Evolutionary conservation across 225 moss, liverwort and hornwort species (phyloP).

Genomic region (Polytrichum formosum): DNA sequence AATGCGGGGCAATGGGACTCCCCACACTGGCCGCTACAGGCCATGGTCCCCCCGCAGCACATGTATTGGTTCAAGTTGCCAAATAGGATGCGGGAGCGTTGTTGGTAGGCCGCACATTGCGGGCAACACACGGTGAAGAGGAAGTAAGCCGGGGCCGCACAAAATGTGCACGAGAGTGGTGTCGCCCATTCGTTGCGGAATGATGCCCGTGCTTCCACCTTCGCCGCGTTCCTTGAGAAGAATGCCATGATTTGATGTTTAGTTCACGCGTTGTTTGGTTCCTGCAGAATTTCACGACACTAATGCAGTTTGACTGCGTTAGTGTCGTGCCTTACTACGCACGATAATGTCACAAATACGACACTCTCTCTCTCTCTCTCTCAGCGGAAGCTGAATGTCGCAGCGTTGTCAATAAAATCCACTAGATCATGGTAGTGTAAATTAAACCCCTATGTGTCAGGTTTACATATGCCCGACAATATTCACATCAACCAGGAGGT

Average conservation of each 20-base stretch:
- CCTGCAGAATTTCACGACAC: no score
- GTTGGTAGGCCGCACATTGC: constrained; percentile 60
- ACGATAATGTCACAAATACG: no score
- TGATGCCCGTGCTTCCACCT: constrained; percentile 34
- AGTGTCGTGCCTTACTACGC: no score
- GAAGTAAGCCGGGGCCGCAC: constrained; percentile 33
- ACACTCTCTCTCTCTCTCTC: no score
- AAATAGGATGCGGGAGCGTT: constrained; percentile 47
- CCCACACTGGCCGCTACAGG: constrained; percentile 65
- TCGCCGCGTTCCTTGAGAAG: constrained; percentile 26
- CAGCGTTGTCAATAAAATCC: no score
- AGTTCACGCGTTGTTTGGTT: no score
- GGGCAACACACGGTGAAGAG: constrained; percentile 53
- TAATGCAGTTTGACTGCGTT: no score
- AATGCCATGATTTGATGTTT: constrained; percentile 44
- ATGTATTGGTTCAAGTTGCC: constrained; percentile 58
- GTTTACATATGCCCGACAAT: no score
- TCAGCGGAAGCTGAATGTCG: no score
- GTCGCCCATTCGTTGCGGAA: constrained; percentile 57
- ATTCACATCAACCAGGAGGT: no score
- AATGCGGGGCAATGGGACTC: constrained; percentile 54
- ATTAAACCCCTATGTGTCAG: no score
- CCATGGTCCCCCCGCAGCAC: constrained; percentile 77
- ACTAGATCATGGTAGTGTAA: no score
- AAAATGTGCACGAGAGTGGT: constrained; percentile 25